Evolutionary conservation across 2,329 filamentous ascomycete genomes (phyloP), one percentile per base, ranked within the genome.

Genomic region (Aureobasidium sp.): DNA sequence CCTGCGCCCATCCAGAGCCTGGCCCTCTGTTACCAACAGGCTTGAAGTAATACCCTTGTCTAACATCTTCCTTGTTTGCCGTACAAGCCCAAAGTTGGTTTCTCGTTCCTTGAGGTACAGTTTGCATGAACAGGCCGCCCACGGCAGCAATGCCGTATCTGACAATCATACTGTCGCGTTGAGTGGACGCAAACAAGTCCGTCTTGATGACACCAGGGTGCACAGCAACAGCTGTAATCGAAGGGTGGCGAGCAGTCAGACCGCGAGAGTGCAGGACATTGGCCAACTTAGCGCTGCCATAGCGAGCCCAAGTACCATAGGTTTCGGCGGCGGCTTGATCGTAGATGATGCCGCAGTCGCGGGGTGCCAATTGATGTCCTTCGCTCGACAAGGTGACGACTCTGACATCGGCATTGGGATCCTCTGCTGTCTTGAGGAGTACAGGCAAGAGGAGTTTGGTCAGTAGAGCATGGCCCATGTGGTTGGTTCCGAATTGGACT

Each of bases 171-270:
- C 70, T 73, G 1, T 64, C 56, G 42, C 65, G 41, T n/a, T 53
- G 62, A n/a, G 72, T 29, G 0, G 62, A 59, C 2, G 66, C 63
- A 41, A 37, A 77, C n/a, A 81, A 64, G 34, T 79, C 76, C 0
- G 80, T 81, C 17, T 73, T 63, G 20, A 82, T 77, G 25, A 79
- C 72, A 14, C 81, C 81, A 0, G 81, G 81, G 63, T 83, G 80
- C 5, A 82, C 65, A 0, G 76, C 71, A 0, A 78, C 74, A 7
- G 71, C 71, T 0, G 73, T 79, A 58, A 83, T 75, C 3, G 71
- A 61, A 1, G 80, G 80, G 64, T 82, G 78, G 0, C 72, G 72
- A 15, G 68, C 63, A 0, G 78, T 77, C 2, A 81, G 71, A 45
- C 77, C 72, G 7, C 71, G 67, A 0, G 77, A 71, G 66, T 76